Conservation (phyloP, 495 filamentous ascomycete genomes). For the Talaromyces nanjingensis region DNA sequence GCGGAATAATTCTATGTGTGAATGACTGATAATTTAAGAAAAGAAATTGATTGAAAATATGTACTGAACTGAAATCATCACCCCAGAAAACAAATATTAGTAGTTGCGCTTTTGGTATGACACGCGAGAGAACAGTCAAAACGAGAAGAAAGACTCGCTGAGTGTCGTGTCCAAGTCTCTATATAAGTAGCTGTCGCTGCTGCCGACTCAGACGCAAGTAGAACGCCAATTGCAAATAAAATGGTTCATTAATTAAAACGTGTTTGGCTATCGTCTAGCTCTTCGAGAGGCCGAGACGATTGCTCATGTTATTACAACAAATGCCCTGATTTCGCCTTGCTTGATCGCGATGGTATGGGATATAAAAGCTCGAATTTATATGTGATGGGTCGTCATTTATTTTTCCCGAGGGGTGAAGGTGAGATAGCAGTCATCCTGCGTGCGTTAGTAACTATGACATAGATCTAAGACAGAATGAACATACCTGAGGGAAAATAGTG, state of each 20-base stretch:
- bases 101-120: neutral
- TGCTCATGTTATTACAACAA: neutral
- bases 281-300: neutral
- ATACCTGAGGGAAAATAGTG: slow-evolving; percentile 92
- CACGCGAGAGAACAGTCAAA: neutral
- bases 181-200: neutral
- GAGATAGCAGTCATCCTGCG: slow-evolving; percentile 49
- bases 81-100: neutral
- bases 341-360: neutral
- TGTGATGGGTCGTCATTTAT: neutral
- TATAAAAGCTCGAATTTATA: neutral
- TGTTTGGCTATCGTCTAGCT: neutral
- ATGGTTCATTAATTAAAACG: neutral
- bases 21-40: too few species aligned
- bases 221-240: neutral
- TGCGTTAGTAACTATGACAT: slow-evolving; percentile 6
- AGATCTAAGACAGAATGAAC: slow-evolving; percentile 13
- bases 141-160: neutral
- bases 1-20: neutral
- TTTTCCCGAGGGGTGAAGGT: slow-evolving; percentile 37
- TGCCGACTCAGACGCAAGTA: neutral
- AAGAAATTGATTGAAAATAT: neutral
- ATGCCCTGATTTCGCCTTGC: neutral
- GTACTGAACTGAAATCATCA: neutral
- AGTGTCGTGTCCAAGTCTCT: slow-evolving; percentile 1